Conservation (phyloP, 23 red algal species). For the Gracilaria domingensis region DNA sequence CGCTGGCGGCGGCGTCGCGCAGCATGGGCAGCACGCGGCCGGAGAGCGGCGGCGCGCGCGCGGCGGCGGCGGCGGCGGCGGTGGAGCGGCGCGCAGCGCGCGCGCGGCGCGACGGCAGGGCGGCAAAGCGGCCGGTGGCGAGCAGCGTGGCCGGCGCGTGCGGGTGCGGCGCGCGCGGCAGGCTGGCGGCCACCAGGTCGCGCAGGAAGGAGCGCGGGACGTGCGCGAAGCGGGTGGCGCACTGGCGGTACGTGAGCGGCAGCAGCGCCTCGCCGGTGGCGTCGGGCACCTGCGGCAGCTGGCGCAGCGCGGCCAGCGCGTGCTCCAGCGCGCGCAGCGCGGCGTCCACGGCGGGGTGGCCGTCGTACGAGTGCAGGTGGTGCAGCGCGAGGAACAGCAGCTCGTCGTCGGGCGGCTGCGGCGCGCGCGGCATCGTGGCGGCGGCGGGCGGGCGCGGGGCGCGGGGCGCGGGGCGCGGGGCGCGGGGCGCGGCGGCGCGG, state of each 20-base stretch:
- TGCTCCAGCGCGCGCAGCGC: conserved; percentile 46
- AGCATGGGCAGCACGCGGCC: conserved; percentile 2
- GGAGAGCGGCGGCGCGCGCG: background rate
- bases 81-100: conserved; percentile 11
- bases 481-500: background rate
- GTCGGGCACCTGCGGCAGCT: conserved; percentile 37
- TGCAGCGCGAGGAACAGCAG: conserved; percentile 55
- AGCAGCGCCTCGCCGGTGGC: conserved; percentile 5
- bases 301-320: conserved; percentile 9
- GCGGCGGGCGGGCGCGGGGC: background rate
- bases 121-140: conserved; percentile 13
- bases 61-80: background rate
- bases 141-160: conserved; percentile 34
- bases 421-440: background rate
- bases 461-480: background rate
- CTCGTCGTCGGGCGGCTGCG: conserved; percentile 46
- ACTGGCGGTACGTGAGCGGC: conserved; percentile 46
- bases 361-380: conserved; percentile 50
- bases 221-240: conserved; percentile 34
- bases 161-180: background rate
- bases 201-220: conserved; percentile 50
- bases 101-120: background rate
- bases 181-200: conserved; percentile 24
- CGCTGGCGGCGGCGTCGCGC: background rate
- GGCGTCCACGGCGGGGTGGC: conserved; percentile 29